Base-by-base conservation (phyloP, 1,284 basidiomycete species). In the Papiliotrema nemorosa region DNA sequence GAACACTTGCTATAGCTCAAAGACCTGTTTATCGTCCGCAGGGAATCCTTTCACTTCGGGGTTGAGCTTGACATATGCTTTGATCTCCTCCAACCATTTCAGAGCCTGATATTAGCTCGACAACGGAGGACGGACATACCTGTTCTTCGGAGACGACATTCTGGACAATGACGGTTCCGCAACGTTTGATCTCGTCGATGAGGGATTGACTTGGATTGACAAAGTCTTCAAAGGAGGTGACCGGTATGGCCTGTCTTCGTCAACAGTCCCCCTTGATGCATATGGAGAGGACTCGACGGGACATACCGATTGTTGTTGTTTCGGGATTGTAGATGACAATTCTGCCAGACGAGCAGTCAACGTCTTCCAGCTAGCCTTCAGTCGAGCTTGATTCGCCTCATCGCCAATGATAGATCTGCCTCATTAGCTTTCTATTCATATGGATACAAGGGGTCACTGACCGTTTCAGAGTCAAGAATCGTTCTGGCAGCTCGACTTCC, bases 1-100 rank as follows among this genome's bases (percentile, higher is more conserved):
- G 14, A 33, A n/a, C 13, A 59, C 64, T 52, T 43, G 68, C 68
- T 87, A 88, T 3, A 88, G 63, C 62, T 88, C 85, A 62, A 80
- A 88, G 18, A 82, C 84, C 68, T 87, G 85, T 49, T 85, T 82
- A 57, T 87, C 79, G 42, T 82, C 78, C 1, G 76, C 70, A 0
- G 86, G 87, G 59, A 82, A 84, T 1, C 85, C 86, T 82, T 67
- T 62, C 25, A 67, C 66, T 20, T 61, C 51, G 9, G 66, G 67
- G 64, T 87, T 87, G 2, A 66, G 64, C 1, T 70, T 61, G 31
- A 82, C 79, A 61, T 87, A 89, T 1, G 79, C 78, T 53, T 70
- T 69, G 42, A 86, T 77, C 1, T 78, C 72, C 26, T 72, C 64
- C 53, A 87, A 84, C 85, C 85, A 88, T 4, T 50, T 58, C 1